Conservation (phyloP, 345 rosid genomes). For the Eucalyptus regnans region DNA sequence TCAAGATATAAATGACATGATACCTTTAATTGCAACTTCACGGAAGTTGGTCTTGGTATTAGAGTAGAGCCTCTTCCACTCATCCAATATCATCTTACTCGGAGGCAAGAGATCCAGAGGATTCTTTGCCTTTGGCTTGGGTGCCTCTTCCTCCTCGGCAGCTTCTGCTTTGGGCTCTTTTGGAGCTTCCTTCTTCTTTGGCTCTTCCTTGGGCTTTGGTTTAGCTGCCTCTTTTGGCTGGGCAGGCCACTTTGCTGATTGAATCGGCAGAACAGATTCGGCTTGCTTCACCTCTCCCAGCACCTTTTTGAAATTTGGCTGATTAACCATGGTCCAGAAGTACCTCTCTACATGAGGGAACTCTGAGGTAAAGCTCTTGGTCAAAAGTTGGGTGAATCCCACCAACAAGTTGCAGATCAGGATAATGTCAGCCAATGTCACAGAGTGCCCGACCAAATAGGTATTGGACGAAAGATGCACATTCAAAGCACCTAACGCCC, state of each 20-base stretch:
- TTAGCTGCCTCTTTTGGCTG: constrained; percentile 50
- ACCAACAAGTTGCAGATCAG: constrained; percentile 54
- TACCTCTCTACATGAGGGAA: constrained; percentile 97
- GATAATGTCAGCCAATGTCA: constrained; percentile 81
- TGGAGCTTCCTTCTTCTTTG: constrained; percentile 60
- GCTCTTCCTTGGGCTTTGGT: constrained; percentile 56
- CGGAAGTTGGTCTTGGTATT: constrained; percentile 97
- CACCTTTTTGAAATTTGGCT: constrained; percentile 76
- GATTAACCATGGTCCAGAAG: constrained; percentile 95
- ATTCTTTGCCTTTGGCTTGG: constrained; percentile 62
- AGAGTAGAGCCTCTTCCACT: constrained; percentile 98
- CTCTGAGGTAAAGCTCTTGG: constrained; percentile 71
- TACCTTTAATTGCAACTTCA: constrained; percentile 91
- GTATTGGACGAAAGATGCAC: constrained; percentile 66
- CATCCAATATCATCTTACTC: constrained; percentile 86
- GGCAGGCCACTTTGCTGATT: constrained; percentile 53
- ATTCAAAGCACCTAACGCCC: constrained; percentile 73
- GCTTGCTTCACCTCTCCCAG: constrained; percentile 82
- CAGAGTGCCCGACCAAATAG: constrained; percentile 81
- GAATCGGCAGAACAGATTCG: constrained; percentile 43
- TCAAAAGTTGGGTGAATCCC: constrained; percentile 46
- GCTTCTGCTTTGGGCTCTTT: constrained; percentile 45
- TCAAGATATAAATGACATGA: not conserved
- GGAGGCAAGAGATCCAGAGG: constrained; percentile 94
- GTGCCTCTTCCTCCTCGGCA: constrained; percentile 27